A percentile compares a stretch with the other conserved stretches of the same genome.
phyloP scores from a whole-genome alignment of 805 yeast species.

The Wickerhamiella dianesei region DNA sequence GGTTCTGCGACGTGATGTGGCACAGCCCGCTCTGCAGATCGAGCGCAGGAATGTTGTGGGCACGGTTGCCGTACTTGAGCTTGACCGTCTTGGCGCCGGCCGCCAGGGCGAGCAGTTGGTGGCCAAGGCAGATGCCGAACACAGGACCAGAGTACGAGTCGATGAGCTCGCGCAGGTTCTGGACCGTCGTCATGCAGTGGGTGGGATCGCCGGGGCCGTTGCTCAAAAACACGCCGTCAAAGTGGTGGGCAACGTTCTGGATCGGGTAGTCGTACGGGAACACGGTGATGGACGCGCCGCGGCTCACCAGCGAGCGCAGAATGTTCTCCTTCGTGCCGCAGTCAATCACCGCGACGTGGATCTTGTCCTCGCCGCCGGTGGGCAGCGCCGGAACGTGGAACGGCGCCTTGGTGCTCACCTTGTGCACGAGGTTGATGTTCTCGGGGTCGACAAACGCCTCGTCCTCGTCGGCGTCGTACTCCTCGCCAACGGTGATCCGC shows the following conservation, averaged over 20 bases:
- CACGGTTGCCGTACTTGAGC: slow-evolving; percentile 96
- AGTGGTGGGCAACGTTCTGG: slow-evolving; percentile 77
- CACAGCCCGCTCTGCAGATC: slow-evolving; percentile 84
- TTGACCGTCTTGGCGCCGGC: slow-evolving; percentile 87
- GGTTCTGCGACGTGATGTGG: slow-evolving; percentile 97
- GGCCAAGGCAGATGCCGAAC: slow-evolving; percentile 96
- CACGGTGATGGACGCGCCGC: slow-evolving; percentile 94
- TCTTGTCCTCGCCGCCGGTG: slow-evolving; percentile 35
- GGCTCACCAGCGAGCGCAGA: slow-evolving; percentile 77
- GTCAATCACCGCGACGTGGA: slow-evolving; percentile 86
- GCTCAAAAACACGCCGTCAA: slow-evolving; percentile 88
- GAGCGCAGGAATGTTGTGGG: slow-evolving; percentile 94
- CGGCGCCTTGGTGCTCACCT: slow-evolving; percentile 90
- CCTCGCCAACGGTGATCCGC: slow-evolving; percentile 77
- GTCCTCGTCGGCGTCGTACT: slow-evolving; percentile 81
- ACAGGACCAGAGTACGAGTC: slow-evolving; percentile 55
- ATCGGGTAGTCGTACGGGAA: slow-evolving; percentile 93
- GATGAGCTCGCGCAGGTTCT: slow-evolving; percentile 60
- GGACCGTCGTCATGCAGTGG: slow-evolving; percentile 68
- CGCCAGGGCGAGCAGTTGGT: slow-evolving; percentile 90
- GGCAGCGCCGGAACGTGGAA: slow-evolving; percentile 63
- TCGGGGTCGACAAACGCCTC: slow-evolving; percentile 88
- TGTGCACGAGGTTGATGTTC: slow-evolving; percentile 73
- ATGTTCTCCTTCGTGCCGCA: slow-evolving; percentile 99
- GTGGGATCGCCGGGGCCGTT: slow-evolving; percentile 99